Conservation (phyloP, 257 asterid genomes). For the Perilla frutescens region DNA sequence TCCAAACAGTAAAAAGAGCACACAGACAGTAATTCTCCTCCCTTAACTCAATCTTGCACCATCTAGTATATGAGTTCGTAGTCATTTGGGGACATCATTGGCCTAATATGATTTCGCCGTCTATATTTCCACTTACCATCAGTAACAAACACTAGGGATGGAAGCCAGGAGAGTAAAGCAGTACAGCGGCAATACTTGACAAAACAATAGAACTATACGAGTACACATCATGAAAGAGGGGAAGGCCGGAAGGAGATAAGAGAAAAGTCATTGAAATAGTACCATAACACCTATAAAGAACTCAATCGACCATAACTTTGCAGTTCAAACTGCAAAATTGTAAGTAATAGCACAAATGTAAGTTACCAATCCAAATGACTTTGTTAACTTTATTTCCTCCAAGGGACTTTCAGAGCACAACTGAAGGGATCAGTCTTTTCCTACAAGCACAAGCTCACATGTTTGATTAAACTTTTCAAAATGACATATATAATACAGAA, state of each 20-base stretch:
- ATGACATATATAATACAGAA: slow-evolving; percentile 10
- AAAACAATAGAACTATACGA: background rate
- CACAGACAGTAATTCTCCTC: slow-evolving; percentile 13
- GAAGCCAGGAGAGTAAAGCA: background rate
- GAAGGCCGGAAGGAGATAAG: background rate
- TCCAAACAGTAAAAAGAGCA: slow-evolving; percentile 40
- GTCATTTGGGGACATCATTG: background rate
- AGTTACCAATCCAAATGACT: slow-evolving; percentile 17
- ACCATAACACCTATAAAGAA: background rate
- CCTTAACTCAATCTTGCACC: background rate
- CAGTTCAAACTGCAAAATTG: slow-evolving; percentile 4
- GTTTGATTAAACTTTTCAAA: slow-evolving; percentile 19
- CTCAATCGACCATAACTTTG: background rate
- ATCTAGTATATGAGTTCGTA: background rate
- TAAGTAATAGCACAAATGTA: slow-evolving; percentile 14
- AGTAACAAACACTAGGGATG: background rate
- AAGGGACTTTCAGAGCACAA: slow-evolving; percentile 25
- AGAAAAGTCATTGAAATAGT: background rate
- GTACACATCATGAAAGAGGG: background rate
- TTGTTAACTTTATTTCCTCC: slow-evolving; percentile 18
- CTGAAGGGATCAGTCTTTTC: slow-evolving; percentile 6
- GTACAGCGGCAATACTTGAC: background rate
- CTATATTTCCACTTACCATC: slow-evolving; percentile 24
- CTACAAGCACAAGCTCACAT: slow-evolving; percentile 23
- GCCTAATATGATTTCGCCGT: slow-evolving; percentile 13